Evolutionary conservation across 2,329 filamentous ascomycete genomes (phyloP), one percentile per base, ranked within the genome.

Genomic region (Hypomyces rosellus): DNA sequence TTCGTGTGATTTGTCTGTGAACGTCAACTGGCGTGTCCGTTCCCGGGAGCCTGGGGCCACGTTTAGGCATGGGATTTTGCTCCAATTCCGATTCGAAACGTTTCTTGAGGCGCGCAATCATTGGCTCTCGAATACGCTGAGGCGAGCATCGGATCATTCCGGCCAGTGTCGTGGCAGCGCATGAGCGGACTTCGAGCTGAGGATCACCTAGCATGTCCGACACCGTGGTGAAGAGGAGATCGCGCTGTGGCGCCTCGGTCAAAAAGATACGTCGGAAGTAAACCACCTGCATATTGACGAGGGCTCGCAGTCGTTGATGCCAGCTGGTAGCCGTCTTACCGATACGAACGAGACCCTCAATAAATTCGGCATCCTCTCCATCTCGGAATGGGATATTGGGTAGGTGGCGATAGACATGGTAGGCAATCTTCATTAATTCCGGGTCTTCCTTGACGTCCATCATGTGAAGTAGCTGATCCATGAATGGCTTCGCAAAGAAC

Each of bases 361-460:
- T 90, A 65, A 99, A 95, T 1, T 82, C 80, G 3, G 82, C 81
- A 59, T 95, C 89, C 66, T 96, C 88, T 51, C 91, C 90, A 33
- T 84, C 80, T 2, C 88, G 85, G 71, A 96, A 92, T 0, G 93
- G 91, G 50, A 99, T 89, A 66, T 99, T 99, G 13, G 93, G 90
- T 14, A 99, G 74, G 63, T 99, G 92, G 6, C 92, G 86, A 74
- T 97, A 99, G 39, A 99, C 93, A 63, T 96, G 90, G 65, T 97
- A 99, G 0, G 93, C 92, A 8, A 96, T 78, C 9, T 88, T 86
- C 75, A 96, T 95, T 2, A 99, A 78, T 68, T 99, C 95, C 0
- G 89, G 90, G 61, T 99, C 93, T 68, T 99, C 93, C 68, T 97
- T 97, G 66, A 99, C 89, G 63, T 99, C 93, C 92, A 99, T 99